phyloP scores from a whole-genome alignment of 2,329 filamentous ascomycete genomes.

The Fusarium sp. region DNA sequence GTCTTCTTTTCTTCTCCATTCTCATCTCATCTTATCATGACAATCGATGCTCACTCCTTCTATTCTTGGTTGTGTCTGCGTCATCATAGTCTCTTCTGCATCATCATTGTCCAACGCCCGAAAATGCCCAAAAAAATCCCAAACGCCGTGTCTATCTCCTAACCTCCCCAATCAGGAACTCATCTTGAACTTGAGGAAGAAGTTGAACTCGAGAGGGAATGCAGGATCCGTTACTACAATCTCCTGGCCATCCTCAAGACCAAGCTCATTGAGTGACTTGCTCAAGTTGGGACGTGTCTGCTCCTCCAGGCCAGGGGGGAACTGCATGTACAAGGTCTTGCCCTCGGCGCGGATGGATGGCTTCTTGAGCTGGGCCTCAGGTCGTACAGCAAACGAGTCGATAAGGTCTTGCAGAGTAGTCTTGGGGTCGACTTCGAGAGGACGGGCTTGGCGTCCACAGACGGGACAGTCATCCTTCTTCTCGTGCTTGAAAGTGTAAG shows the following conservation, averaged over 20 bases:
- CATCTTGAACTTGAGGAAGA: constrained; percentile 62
- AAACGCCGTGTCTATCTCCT: constrained; percentile 33
- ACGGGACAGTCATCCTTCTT: constrained; percentile 96
- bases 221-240: constrained; percentile 94
- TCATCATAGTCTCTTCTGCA: constrained; percentile 6
- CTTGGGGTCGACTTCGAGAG: constrained; percentile 76
- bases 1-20: constrained; percentile 11
- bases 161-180: constrained; percentile 13
- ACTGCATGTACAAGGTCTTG: constrained; percentile 92
- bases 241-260: constrained; percentile 82
- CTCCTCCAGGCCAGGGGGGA: constrained; percentile 83
- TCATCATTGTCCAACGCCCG: constrained; percentile 44
- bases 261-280: constrained; percentile 81
- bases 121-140: constrained; percentile 38
- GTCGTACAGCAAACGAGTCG: constrained; percentile 82
- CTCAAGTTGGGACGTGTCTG: constrained; percentile 85
- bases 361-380: constrained; percentile 94
- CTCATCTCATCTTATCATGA: constrained; percentile 12
- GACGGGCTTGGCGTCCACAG: constrained; percentile 85
- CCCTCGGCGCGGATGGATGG: constrained; percentile 83
- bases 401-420: constrained; percentile 86
- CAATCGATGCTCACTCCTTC: constrained; percentile 49
- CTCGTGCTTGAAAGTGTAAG: constrained; percentile 95
- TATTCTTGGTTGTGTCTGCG: constrained; percentile 16
- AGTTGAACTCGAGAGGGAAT: constrained; percentile 78